phyloP scores from a whole-genome alignment of 1,284 basidiomycete species.

The Heterobasidion parviporum region DNA sequence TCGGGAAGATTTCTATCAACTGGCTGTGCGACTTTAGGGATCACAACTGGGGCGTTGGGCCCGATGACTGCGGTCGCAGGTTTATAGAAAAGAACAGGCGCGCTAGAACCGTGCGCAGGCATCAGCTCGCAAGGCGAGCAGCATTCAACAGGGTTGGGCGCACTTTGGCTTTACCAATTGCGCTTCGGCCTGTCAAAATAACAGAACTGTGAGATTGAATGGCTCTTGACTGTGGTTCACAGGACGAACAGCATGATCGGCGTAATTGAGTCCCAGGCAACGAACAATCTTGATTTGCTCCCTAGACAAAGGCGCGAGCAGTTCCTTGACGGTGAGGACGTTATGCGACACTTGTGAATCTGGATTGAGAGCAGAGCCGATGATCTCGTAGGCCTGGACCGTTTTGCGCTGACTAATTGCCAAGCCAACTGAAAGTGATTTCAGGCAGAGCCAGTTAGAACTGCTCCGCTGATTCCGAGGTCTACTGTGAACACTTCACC shows the following conservation, averaged over 20 bases:
- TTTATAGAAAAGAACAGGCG: conserved; percentile 77
- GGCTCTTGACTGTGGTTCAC: neutral
- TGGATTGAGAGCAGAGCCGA: conserved; percentile 58
- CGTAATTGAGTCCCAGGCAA: conserved; percentile 77
- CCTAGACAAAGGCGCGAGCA: conserved; percentile 63
- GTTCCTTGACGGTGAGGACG: conserved; percentile 57
- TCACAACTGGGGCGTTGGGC: conserved; percentile 55
- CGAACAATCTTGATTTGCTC: conserved; percentile 63
- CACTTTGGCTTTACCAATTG: conserved; percentile 57
- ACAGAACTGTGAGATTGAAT: neutral
- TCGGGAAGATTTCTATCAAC: conserved; percentile 69
- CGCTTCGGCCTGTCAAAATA: conserved; percentile 47
- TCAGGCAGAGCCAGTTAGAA: neutral
- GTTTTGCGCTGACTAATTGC: conserved; percentile 43
- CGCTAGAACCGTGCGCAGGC: conserved; percentile 26
- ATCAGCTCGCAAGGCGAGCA: neutral
- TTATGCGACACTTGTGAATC: conserved; percentile 52
- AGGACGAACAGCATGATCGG: conserved; percentile 60
- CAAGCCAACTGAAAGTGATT: conserved; percentile 48
- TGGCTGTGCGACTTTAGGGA: conserved; percentile 65
- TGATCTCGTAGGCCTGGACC: conserved; percentile 63
- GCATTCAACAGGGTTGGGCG: conserved; percentile 14
- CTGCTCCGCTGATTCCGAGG: neutral
- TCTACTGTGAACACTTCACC: conserved; percentile 28
- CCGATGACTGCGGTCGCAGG: conserved; percentile 67